Base-by-base conservation (phyloP, 2,329 filamentous ascomycete species). In the Pseudocercospora musae region DNA sequence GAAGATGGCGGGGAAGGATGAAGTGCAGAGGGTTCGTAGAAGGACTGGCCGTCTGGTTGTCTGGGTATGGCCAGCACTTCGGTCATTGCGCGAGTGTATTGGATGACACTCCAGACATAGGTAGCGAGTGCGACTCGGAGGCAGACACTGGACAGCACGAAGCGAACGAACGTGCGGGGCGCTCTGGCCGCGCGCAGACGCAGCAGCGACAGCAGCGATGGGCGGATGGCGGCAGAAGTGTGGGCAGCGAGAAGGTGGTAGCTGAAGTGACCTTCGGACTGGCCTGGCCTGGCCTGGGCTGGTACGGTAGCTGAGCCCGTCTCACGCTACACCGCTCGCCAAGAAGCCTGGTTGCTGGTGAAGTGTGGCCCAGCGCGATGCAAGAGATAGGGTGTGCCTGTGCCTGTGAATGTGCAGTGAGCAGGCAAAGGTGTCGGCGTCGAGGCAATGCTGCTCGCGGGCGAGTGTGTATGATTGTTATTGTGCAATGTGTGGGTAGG, bases 1-100 rank as follows among this genome's bases (percentile, higher is more conserved):
- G 78, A 73, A 31, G 80, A 80, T 44, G 77, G 68, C 8, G 76
- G 74, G 6, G 79, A 75, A 25, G 73, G 75, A 64, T 76, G 75
- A 65, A 82, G 73, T 59, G 77, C 69, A 58, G 75, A 72, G 59
- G 72, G 67, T 60, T 76, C 68, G 68, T 79, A 81, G 67, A 78
- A 76, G 31, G 73, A 73, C 64, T 77, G 75, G 27, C 77, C 77
- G 60, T 81, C 77, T 33, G 77, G 74, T 72, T 79, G 70, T 60
- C 68, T 65, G 54, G 76, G 76, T 23, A 72, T 69, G 46, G 75
- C 73, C 52, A 81, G 71, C 13, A 80, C 78, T 68, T 80, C 77
- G 40, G 78, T 75, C 79, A 80, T 80, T 70, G 62, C 59, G 61
- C 52, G 49, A 49, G 50, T 31, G 31, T 33, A 15, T 33, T 15